phyloP scores from a whole-genome alignment of 192 early-diverging fungal genomes.

The Entomortierella chlamydospora region DNA sequence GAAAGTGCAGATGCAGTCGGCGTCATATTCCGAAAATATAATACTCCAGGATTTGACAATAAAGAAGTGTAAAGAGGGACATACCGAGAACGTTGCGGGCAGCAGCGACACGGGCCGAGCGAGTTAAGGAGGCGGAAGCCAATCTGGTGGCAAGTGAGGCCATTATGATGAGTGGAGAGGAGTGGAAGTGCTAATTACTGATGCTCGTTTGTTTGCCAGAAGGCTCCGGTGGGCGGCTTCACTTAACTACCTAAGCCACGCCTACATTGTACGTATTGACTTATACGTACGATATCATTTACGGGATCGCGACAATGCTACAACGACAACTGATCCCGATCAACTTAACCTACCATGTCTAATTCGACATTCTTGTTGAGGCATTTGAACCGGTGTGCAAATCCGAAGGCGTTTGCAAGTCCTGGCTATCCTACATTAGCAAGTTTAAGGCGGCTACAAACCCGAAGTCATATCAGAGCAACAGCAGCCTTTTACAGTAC shows the following conservation, averaged over 20 bases:
- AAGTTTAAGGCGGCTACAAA: background rate
- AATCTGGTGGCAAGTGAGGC: conserved; percentile 47
- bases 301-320: too few relatives aligned
- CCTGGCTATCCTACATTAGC: background rate
- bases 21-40: conserved; percentile 5
- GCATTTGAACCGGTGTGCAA: conserved; percentile 2
- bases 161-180: conserved; percentile 27
- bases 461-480: conserved; percentile 9
- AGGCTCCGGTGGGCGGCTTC: too few relatives aligned
- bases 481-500: conserved; percentile 26
- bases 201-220: background rate
- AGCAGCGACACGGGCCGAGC: conserved; percentile 47
- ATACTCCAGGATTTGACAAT: background rate
- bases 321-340: too few relatives aligned
- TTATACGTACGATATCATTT: too few relatives aligned
- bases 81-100: conserved; percentile 52
- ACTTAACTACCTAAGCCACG: too few relatives aligned
- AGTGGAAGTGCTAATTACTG: background rate
- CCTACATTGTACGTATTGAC: too few relatives aligned
- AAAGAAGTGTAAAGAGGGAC: background rate
- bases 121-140: conserved; percentile 42
- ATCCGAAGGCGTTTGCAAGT: background rate
- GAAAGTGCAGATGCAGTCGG: background rate
- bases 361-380: conserved; percentile 27
- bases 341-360: background rate